A percentile compares a stretch with the other conserved stretches of the same genome.
These are phyloP conservation scores for Forsythia suspensa DNA, from an alignment of 257 asterid genomes.

Conservation along the genomic window DNA sequence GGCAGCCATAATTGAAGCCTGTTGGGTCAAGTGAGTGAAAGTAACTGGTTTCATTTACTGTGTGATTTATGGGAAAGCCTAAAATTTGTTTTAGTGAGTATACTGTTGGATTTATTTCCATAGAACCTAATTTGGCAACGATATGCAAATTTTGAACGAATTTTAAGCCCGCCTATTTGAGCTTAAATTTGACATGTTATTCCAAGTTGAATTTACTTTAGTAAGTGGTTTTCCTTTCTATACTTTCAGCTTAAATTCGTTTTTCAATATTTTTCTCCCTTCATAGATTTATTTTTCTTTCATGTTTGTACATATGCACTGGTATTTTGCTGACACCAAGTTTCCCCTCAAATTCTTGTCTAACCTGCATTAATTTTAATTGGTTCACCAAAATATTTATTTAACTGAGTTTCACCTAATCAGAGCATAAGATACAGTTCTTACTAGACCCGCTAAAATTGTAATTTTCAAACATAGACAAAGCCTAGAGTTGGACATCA, in stretches of 20 bases:
- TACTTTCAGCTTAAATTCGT: background rate
- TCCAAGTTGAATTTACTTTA: background rate
- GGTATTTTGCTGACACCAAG: background rate
- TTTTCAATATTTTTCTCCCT: background rate
- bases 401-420: background rate
- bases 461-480: slow-evolving; percentile 11
- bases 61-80: background rate
- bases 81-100: slow-evolving; percentile 17
- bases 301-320: background rate
- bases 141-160: slow-evolving; percentile 1
- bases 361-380: background rate
- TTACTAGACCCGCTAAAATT: background rate
- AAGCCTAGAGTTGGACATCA: background rate
- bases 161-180: background rate
- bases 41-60: slow-evolving; percentile 6
- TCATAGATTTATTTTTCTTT: background rate
- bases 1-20: slow-evolving; percentile 73
- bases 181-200: background rate
- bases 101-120: background rate
- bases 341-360: background rate
- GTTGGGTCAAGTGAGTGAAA: slow-evolving; percentile 81
- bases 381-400: background rate
- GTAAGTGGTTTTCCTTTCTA: slow-evolving; percentile 10
- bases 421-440: background rate
- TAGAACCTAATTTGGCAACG: background rate